Evolutionary conservation across 768 basidiomycete species (phyloP).

Genomic region (Lentinula detonsa): DNA sequence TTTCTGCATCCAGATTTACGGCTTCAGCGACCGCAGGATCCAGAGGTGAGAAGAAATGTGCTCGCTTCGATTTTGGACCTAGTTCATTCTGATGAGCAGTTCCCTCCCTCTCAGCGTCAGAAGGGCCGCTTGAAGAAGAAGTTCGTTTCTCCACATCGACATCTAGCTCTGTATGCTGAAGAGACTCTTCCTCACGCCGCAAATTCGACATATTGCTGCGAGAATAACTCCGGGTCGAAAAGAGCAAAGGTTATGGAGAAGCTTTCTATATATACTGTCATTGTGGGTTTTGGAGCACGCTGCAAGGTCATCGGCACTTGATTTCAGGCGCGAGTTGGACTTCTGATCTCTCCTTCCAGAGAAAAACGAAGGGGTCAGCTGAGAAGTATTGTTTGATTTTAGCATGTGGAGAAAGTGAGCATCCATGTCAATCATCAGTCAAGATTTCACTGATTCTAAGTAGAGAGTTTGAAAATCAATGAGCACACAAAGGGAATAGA

Average conservation of each 20-base stretch:
- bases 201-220: not conserved
- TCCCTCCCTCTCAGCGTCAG: not conserved
- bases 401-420: not conserved
- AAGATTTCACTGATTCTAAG: no score
- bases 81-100: constrained; percentile 1
- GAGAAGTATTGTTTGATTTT: not conserved
- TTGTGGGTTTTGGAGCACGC: not conserved
- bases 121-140: not conserved
- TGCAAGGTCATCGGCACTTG: not conserved
- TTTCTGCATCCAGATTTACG: constrained; percentile 42
- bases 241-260: not conserved
- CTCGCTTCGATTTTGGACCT: constrained; percentile 9
- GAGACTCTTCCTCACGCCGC: not conserved
- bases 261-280: not conserved
- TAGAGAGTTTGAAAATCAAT: no score
- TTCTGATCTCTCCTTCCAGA: not conserved
- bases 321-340: not conserved
- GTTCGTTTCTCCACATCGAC: not conserved
- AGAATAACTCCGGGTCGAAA: not conserved
- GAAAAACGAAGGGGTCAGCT: not conserved
- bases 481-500: no score
- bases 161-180: not conserved
- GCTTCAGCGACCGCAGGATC: constrained; percentile 42
- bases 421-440: not conserved
- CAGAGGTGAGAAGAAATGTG: constrained; percentile 42